phyloP scores from a whole-genome alignment of 176 grass and related monocot species.

The Oryza nivara region DNA sequence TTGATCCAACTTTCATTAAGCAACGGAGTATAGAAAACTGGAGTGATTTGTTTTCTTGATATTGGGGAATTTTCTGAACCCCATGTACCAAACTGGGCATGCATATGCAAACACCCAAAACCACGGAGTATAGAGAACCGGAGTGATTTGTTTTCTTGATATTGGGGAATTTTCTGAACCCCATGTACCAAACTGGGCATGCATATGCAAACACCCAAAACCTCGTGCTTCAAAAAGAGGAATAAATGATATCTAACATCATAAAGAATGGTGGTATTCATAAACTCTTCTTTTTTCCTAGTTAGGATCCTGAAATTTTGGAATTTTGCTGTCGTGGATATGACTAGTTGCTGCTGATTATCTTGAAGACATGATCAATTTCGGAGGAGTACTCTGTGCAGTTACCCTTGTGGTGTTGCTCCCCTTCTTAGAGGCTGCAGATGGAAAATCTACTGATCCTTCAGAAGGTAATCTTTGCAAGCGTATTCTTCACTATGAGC shows the following conservation, averaged over 20 bases:
- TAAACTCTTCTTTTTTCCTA: slow-evolving; percentile 8
- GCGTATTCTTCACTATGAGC: too few relatives aligned
- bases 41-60: not conserved
- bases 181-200: not conserved
- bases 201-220: not conserved
- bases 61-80: not conserved
- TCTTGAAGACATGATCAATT: slow-evolving; percentile 15
- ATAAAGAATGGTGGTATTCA: not conserved
- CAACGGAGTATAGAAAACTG: not conserved
- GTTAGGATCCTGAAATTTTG: slow-evolving; percentile 2
- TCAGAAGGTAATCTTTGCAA: slow-evolving; percentile 43
- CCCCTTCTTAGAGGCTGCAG: slow-evolving; percentile 29
- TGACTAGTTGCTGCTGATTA: slow-evolving; percentile 32
- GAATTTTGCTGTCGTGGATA: not conserved
- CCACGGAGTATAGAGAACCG: not conserved
- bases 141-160: not conserved
- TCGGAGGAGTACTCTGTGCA: slow-evolving; percentile 15
- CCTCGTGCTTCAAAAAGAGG: not conserved
- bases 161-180: not conserved
- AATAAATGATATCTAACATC: not conserved
- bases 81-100: not conserved
- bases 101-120: not conserved
- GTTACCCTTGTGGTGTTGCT: slow-evolving; percentile 31
- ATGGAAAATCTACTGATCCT: slow-evolving; percentile 44
- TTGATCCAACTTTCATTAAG: not conserved